Evolutionary conservation across 352 stramenopile species (phyloP), one percentile per base, ranked within the genome.

Genomic region (Phytophthora pistaciae): DNA sequence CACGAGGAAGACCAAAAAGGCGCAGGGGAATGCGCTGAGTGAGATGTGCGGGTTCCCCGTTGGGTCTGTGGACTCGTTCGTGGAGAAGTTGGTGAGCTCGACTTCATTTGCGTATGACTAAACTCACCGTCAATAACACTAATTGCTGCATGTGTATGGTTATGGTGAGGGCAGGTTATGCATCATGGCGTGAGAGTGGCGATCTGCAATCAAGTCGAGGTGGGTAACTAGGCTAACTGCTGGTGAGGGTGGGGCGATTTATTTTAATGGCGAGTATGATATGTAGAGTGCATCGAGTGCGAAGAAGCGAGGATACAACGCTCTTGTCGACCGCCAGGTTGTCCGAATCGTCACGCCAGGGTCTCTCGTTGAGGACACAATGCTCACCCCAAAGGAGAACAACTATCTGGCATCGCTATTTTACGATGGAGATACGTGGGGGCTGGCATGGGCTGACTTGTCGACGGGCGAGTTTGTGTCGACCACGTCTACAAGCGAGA

Each of bases 171-270:
- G 5, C 46, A 92, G 85, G 85, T 93, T 46, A 93, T 92, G 79
- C 88, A 95, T 63, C 88, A 95, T 63, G 88, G 88, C 7, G 75
- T 92, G 1, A 95, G 93, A 68, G 85, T 95, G n/a, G 88, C 88
- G 2, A 90, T 95, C 49, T 95, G 88, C 62, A 93, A 93, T 65
- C 88, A 95, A 77, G 74, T 91, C 8, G 86, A 95, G 79, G 85
- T 92, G 20, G 1, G 46, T 58, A 57, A 10, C 8, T 33, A 33
- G 29, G 29, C 29, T 33, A 33, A 33, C 5, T 33, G 29, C 29
- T 33, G 29, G 10, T 33, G 29, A 33, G 29, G 29, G 11, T 18
- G 38, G 10, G 38, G 10, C 0, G 38, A 5, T 3, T n/a, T 44
- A 44, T 44, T n/a, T 5, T 44, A n/a, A 44, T 44, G 11, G 14